A percentile compares a stretch with the other conserved stretches of the same genome.
phyloP scores from a whole-genome alignment of 2,329 filamentous ascomycete genomes.

The Verticillium dahliae region DNA sequence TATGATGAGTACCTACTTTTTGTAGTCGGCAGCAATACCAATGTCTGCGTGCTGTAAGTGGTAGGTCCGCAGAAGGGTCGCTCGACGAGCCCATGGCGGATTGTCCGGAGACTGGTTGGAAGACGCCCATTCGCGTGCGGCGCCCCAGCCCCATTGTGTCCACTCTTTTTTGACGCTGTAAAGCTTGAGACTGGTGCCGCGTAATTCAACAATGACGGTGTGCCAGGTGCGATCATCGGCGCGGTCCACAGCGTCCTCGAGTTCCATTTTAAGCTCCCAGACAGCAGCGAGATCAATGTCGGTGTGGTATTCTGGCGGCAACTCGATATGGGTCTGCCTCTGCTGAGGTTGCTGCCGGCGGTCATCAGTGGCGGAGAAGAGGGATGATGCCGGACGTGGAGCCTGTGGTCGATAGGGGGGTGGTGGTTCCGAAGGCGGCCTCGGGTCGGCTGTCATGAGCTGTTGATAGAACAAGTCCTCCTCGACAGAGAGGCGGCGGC shows the following conservation, averaged over 20 bases:
- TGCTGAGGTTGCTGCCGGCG: slow-evolving; percentile 2
- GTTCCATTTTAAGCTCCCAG: slow-evolving; percentile 59
- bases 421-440: slow-evolving; percentile 36
- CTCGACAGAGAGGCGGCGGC: slow-evolving; percentile 39
- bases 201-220: slow-evolving; percentile 55
- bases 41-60: slow-evolving; percentile 69
- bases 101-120: slow-evolving; percentile 36
- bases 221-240: slow-evolving; percentile 59
- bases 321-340: slow-evolving; percentile 25
- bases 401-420: slow-evolving; percentile 31
- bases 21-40: slow-evolving; percentile 66
- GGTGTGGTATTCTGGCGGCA: slow-evolving; percentile 50
- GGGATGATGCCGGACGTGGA: neutral
- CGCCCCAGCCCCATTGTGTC: slow-evolving; percentile 45
- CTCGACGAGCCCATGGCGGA: slow-evolving; percentile 44
- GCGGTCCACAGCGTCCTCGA: slow-evolving; percentile 56
- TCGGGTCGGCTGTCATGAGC: slow-evolving; percentile 38
- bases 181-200: slow-evolving; percentile 62
- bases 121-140: slow-evolving; percentile 36
- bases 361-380: neutral
- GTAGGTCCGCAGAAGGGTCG: slow-evolving; percentile 58
- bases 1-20: slow-evolving; percentile 45
- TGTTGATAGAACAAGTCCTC: slow-evolving; percentile 47
- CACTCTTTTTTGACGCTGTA: slow-evolving; percentile 56
- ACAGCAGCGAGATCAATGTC: slow-evolving; percentile 49